Percentiles rank a stretch among this genome's conserved stretches.
Conservation (phyloP, 192 early-diverging fungal species). For the Gryganskiella cystojenkinii region DNA sequence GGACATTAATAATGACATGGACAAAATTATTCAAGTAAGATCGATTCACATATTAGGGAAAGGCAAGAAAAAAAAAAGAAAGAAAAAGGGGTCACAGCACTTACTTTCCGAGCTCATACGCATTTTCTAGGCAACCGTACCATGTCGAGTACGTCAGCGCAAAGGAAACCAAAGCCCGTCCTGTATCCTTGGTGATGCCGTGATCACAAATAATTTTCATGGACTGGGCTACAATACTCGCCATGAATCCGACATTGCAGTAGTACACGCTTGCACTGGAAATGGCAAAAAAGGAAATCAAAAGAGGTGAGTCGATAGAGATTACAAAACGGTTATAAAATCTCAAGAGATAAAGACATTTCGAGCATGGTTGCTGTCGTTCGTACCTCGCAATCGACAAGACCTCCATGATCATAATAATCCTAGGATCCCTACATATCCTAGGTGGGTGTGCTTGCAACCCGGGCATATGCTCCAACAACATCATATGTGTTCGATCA, state of each 20-base stretch:
- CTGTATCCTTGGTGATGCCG: slow-evolving; percentile 44
- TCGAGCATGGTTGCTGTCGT: neutral
- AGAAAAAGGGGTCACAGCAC: neutral
- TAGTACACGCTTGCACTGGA: slow-evolving; percentile 45
- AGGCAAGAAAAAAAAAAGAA: neutral
- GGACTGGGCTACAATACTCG: slow-evolving; percentile 21
- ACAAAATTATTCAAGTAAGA: neutral
- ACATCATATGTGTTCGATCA: slow-evolving; percentile 24
- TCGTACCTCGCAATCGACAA: slow-evolving; percentile 30
- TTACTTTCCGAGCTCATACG: slow-evolving; percentile 47
- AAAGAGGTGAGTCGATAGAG: neutral
- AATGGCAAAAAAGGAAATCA: neutral
- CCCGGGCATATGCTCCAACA: slow-evolving; percentile 27
- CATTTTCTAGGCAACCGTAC: slow-evolving; percentile 35
- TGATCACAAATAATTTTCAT: slow-evolving; percentile 32
- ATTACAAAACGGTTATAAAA: neutral
- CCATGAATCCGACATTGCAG: slow-evolving; percentile 42
- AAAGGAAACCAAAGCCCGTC: slow-evolving; percentile 37
- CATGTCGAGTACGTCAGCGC: slow-evolving; percentile 44
- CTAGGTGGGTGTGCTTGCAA: slow-evolving; percentile 22
- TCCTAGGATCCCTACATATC: slow-evolving; percentile 21
- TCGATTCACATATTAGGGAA: neutral
- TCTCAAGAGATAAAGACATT: neutral
- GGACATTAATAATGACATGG: no score
- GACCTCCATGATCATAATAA: slow-evolving; percentile 49